Evolutionary conservation across 306 rosid species (phyloP).

Genomic region (Neltuma alba): DNA sequence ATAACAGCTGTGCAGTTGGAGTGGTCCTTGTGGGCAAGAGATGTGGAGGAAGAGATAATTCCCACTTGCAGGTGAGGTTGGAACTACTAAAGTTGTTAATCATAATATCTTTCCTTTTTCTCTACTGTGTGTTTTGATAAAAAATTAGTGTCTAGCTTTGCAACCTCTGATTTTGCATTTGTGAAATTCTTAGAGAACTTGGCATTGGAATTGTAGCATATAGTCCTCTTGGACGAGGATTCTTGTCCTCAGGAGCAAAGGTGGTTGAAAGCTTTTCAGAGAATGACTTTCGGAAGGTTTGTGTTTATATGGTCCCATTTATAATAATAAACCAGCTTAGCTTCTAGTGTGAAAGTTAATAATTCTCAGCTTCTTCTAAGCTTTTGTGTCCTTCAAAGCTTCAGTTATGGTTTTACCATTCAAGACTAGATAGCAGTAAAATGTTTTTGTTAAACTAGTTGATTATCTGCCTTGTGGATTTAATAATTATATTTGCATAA

Average conservation of each 20-base stretch:
- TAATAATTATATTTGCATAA: neutral
- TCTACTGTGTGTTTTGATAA: too few relatives aligned
- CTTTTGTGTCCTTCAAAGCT: too few relatives aligned
- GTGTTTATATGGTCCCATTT: neutral
- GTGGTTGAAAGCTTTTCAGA: constrained; percentile 22
- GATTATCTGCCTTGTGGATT: neutral
- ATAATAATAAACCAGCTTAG: neutral
- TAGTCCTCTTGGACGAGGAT: constrained; percentile 73
- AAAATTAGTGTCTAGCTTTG: too few relatives aligned
- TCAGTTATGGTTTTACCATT: neutral
- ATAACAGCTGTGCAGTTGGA: constrained; percentile 62
- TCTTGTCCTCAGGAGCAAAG: constrained; percentile 55
- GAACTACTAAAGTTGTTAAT: neutral
- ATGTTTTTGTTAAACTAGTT: neutral
- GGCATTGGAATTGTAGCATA: constrained; percentile 73
- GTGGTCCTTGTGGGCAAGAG: constrained; percentile 68
- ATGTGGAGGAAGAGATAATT: constrained; percentile 59
- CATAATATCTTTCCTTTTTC: too few relatives aligned
- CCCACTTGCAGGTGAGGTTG: constrained; percentile 55
- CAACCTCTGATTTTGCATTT: neutral
- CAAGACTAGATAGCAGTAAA: neutral
- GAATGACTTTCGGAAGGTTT: constrained; percentile 54
- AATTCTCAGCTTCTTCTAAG: too few relatives aligned
- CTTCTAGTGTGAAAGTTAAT: neutral
- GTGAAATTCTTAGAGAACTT: constrained; percentile 44